phyloP scores from a whole-genome alignment of 805 yeast species.

The Debaryomyces castellii region DNA sequence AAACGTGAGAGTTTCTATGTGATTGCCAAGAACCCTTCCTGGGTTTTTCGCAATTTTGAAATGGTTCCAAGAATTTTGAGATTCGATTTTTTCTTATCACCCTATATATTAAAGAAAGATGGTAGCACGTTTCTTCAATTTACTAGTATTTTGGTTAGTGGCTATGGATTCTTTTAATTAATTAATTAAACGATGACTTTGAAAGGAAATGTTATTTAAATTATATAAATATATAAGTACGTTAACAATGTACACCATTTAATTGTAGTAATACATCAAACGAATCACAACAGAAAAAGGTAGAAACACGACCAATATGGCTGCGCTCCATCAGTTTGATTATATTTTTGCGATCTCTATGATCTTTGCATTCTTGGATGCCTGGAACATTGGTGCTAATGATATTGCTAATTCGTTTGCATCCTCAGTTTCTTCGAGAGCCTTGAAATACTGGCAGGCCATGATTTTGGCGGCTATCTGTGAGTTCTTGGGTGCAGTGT shows the following conservation, averaged over 20 bases:
- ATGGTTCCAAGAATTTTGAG: neutral
- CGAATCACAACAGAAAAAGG: neutral
- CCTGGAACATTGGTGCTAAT: constrained; percentile 79
- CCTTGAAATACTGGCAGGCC: constrained; percentile 73
- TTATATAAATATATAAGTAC: neutral
- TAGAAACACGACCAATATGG: constrained; percentile 4
- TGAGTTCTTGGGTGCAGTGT: constrained; percentile 74
- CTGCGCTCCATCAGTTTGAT: constrained; percentile 56
- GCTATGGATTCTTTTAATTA: neutral
- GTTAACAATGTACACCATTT: neutral
- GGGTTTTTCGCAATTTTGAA: neutral
- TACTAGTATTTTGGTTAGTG: neutral
- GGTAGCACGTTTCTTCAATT: neutral
- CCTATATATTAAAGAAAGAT: neutral
- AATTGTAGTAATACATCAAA: neutral
- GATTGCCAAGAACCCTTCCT: neutral
- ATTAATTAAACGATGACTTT: neutral
- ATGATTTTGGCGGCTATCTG: constrained; percentile 68
- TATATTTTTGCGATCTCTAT: constrained; percentile 68
- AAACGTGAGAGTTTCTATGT: neutral
- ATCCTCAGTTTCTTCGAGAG: constrained; percentile 69
- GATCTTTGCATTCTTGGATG: constrained; percentile 74
- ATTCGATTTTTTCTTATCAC: neutral
- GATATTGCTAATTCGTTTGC: constrained; percentile 83
- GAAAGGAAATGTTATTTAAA: neutral